phyloP scores from a whole-genome alignment of 257 asterid genomes.

The Solanum corneliomulleri region DNA sequence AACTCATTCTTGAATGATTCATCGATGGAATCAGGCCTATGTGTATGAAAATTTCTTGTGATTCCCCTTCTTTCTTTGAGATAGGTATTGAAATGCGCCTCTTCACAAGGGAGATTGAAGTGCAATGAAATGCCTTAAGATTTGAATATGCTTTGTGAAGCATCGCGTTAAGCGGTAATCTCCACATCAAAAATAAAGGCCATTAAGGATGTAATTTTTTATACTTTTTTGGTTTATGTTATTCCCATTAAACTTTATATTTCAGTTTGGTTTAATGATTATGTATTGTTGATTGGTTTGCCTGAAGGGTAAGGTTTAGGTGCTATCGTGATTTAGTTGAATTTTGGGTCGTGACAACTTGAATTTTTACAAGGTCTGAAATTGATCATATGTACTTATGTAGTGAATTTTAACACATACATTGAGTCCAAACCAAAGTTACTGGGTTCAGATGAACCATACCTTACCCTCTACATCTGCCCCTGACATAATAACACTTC shows the following conservation, averaged over 20 bases:
- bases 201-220: neutral
- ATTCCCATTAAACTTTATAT: neutral
- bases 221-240: neutral
- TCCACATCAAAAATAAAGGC: neutral
- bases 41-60: neutral
- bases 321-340: neutral
- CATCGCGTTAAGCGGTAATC: neutral
- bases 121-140: neutral
- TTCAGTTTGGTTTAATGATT: neutral
- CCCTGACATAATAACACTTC: neutral
- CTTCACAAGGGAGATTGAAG: neutral
- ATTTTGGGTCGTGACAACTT: neutral
- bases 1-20: neutral
- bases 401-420: neutral
- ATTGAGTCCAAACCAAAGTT: neutral
- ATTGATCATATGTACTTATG: neutral
- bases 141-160: neutral
- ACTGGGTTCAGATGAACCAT: neutral
- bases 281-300: neutral
- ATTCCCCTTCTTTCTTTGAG: neutral
- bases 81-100: neutral
- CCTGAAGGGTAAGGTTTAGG: neutral
- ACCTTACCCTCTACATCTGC: neutral
- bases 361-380: neutral
- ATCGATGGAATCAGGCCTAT: neutral